Conservation (phyloP, 768 basidiomycete species). For the Clavulina sp. region DNA sequence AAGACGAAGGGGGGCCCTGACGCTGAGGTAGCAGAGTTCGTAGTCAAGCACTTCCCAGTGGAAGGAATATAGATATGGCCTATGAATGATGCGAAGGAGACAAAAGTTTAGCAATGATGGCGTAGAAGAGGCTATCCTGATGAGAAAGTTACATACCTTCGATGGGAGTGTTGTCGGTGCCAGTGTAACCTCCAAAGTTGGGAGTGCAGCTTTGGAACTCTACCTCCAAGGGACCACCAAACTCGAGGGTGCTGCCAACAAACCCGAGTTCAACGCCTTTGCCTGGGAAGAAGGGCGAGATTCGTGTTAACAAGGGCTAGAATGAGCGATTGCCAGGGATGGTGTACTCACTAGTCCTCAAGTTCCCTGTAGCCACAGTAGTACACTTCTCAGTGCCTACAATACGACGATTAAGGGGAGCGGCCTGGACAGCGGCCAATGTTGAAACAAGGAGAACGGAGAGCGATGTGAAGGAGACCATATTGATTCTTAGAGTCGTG, state of each 20-base stretch:
- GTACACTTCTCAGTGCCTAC: background rate
- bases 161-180: background rate
- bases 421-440: background rate
- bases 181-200: conserved; percentile 1
- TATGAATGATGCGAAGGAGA: background rate
- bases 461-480: too few relatives aligned
- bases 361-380: background rate
- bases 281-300: background rate
- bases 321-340: background rate
- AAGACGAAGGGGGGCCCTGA: background rate
- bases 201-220: background rate
- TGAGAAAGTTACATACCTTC: background rate
- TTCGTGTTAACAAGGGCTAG: background rate
- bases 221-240: background rate
- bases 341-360: background rate
- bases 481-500: too few relatives aligned
- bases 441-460: too few relatives aligned
- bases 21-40: background rate
- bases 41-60: background rate
- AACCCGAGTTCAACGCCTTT: background rate
- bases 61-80: background rate
- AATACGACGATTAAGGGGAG: background rate
- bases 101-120: too few relatives aligned
- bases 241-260: background rate
- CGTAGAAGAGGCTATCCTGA: too few relatives aligned